Evolutionary conservation across 768 basidiomycete species (phyloP).

Genomic region (Hemileccinum impolitum): DNA sequence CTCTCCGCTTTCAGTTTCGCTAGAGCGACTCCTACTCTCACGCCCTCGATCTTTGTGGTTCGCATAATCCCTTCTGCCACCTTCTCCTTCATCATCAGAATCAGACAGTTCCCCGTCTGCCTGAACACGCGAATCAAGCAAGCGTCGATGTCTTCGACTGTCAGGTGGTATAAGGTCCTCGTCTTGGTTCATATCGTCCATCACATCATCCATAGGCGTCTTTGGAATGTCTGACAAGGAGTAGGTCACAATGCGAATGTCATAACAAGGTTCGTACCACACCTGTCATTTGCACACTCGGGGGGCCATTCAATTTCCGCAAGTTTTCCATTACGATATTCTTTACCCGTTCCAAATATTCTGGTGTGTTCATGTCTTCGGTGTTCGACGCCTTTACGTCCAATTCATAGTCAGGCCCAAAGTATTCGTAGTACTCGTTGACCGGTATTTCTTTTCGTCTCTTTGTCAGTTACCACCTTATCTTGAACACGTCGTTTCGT

Average conservation of each 20-base stretch:
- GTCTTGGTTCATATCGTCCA: constrained; percentile 78
- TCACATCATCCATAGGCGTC: constrained; percentile 76
- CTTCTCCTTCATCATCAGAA: constrained; percentile 96
- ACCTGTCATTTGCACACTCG: constrained; percentile 92
- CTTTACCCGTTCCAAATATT: constrained; percentile 92
- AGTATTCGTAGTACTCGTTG: constrained; percentile 99
- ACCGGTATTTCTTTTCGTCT: constrained; percentile 83
- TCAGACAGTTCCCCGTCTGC: constrained; percentile 90
- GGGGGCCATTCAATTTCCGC: constrained; percentile 80
- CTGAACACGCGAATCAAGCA: constrained; percentile 80
- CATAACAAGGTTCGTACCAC: constrained; percentile 14
- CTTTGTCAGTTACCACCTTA: constrained; percentile 3
- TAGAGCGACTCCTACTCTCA: constrained; percentile 39
- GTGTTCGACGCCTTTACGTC: constrained; percentile 94
- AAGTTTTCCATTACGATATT: constrained; percentile 90
- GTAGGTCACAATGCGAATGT: neutral
- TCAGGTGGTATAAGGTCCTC: constrained; percentile 81
- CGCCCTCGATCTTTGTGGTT: constrained; percentile 52
- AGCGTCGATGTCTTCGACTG: constrained; percentile 66
- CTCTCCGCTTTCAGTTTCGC: constrained; percentile 42
- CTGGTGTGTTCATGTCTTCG: constrained; percentile 90
- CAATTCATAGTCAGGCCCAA: constrained; percentile 94
- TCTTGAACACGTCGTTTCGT: constrained; percentile 12
- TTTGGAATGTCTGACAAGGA: constrained; percentile 69
- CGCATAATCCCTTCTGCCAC: constrained; percentile 69